Conservation (phyloP, 2,329 filamentous ascomycete species). For the Epichloe coenophiala region DNA sequence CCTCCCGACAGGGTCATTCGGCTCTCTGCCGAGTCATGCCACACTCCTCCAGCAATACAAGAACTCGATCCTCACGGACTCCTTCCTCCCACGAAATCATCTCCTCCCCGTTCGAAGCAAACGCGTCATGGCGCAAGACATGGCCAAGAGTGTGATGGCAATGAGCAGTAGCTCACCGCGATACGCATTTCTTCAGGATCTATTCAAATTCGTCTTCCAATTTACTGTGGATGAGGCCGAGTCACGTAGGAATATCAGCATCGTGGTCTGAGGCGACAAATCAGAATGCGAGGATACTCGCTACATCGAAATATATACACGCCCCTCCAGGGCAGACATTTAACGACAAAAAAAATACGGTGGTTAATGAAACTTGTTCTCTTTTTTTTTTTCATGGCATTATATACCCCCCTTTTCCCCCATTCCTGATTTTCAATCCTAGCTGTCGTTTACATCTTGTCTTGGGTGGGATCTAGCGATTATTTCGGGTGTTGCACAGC, state of each 20-base stretch:
- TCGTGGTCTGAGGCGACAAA: slow-evolving; percentile 30
- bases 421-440: background rate
- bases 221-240: slow-evolving; percentile 70
- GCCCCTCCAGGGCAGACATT: background rate
- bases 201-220: slow-evolving; percentile 75
- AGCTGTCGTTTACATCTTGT: background rate
- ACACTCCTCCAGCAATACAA: slow-evolving; percentile 68
- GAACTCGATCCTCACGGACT: slow-evolving; percentile 62
- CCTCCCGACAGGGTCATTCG: slow-evolving; percentile 67
- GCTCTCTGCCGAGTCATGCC: slow-evolving; percentile 54
- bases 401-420: background rate
- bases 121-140: slow-evolving; percentile 55
- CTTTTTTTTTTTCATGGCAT: background rate
- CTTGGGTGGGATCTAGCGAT: background rate
- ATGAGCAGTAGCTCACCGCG: slow-evolving; percentile 55
- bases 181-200: slow-evolving; percentile 67
- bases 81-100: slow-evolving; percentile 32
- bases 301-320: background rate
- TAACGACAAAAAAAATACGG: background rate
- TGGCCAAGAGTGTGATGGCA: slow-evolving; percentile 65
- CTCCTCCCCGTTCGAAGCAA: slow-evolving; percentile 38
- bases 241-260: slow-evolving; percentile 49
- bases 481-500: background rate
- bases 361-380: background rate
- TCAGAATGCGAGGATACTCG: background rate